A percentile compares a stretch with the other conserved stretches of the same genome.
Conservation (phyloP, 768 basidiomycete species). For the Hemileccinum impolitum region DNA sequence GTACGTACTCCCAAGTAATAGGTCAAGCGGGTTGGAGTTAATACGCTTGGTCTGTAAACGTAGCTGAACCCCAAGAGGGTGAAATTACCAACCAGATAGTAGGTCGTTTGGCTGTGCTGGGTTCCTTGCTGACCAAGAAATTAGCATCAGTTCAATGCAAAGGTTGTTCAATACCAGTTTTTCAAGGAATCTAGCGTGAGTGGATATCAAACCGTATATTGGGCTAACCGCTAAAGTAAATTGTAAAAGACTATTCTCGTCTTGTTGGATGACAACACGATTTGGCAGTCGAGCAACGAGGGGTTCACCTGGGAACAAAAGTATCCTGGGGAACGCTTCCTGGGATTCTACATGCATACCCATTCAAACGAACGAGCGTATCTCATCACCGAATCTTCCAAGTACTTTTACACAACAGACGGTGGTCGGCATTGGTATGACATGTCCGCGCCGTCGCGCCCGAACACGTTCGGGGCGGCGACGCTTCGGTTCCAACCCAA, state of each 20-base stretch:
- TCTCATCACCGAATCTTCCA: slow-evolving; percentile 68
- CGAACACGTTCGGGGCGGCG: slow-evolving; percentile 75
- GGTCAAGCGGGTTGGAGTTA: not conserved
- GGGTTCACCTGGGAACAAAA: slow-evolving; percentile 87
- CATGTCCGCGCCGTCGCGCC: slow-evolving; percentile 56
- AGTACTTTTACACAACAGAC: slow-evolving; percentile 80
- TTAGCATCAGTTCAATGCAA: slow-evolving; percentile 63
- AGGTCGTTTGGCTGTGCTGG: slow-evolving; percentile 20
- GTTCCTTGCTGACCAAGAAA: slow-evolving; percentile 6
- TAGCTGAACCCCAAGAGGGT: slow-evolving; percentile 81
- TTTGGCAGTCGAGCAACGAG: slow-evolving; percentile 97
- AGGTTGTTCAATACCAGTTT: slow-evolving; percentile 76
- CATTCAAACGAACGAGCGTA: slow-evolving; percentile 82
- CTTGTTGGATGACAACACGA: slow-evolving; percentile 65
- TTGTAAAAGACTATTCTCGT: slow-evolving; percentile 70
- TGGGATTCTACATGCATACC: slow-evolving; percentile 85
- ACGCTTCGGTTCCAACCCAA: slow-evolving; percentile 86
- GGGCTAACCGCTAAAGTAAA: slow-evolving; percentile 1
- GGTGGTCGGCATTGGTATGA: slow-evolving; percentile 70
- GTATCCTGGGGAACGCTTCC: slow-evolving; percentile 57
- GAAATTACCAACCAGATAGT: slow-evolving; percentile 73
- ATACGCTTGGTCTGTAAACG: not conserved
- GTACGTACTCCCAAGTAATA: slow-evolving; percentile 32
- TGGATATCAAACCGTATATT: not conserved
- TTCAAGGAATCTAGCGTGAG: slow-evolving; percentile 75